Evolutionary conservation across 1,139 yeast species (phyloP), one percentile per base, ranked within the genome.

Genomic region (Arxiozyma bovina): DNA sequence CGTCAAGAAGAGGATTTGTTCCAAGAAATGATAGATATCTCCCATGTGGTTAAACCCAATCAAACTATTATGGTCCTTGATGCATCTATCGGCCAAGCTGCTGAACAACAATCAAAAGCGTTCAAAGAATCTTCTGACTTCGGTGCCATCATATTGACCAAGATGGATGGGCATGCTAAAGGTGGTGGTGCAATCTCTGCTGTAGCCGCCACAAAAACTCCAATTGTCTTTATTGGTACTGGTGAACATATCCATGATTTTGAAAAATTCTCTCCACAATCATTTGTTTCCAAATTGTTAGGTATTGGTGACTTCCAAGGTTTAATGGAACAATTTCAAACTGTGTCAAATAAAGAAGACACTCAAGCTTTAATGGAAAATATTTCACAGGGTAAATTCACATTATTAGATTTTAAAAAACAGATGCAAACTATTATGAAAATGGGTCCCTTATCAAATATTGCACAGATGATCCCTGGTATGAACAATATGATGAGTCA

Each of bases 101-200:
- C 99, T 1, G 97, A 93, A 73, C 79, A 87, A 8, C 99, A 93
- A 73, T 90, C 96, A 8, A 80, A 79, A 65, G 99, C 99, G 1
- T 93, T 93, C 74, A 93, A 93, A 71, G 97, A 90, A 54, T 82
- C 93, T 46, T 78, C 97, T 4, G 83, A 93, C 66, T 93, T 93
- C 67, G 99, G 99, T 66, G 91, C 98, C 27, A 93, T 93, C 61
- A 87, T 93, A 58, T 78, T 93, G 68, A 93, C 99, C 34, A 93
- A 93, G 71, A 85, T 93, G 96, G 99, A 93, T 71, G 99, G 99
- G 50, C 98, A 93, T 68, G 99, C 99, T 45, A 93, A 87, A 73
- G 99, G 99, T 69, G 99, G 99, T 74, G 99, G 99, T 77, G 99
- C 99, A 27, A 90, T 93, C 54, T 89, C 97, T 46, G 99, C 99